Base-by-base conservation (phyloP, 192 early-diverging fungal species). In the Linnemannia exigua region DNA sequence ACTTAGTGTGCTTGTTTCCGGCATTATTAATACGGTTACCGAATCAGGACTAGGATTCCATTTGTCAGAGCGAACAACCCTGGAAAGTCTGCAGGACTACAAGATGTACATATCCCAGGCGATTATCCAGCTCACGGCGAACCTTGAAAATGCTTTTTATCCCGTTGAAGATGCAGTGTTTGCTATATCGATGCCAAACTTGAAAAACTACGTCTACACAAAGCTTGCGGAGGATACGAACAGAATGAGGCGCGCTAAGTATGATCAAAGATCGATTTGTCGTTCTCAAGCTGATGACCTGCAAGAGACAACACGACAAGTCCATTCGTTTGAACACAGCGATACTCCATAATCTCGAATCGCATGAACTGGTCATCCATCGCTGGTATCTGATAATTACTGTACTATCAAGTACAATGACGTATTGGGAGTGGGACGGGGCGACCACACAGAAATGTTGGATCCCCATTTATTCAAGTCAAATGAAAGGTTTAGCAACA, bases 361-460 rank as follows among this genome's bases (percentile, higher is more conserved):
- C 7, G 50, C 50, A 51, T 51, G 50, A 19, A 51, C 50, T 51
- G 50, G 50, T 20, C 17, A 51, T 51, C 20, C 1, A 19, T 4
- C 50, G 1, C 15, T 51, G 50, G 50, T 51, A 51, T 51, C 50
- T 19, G 50, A 51, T 20, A 51, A 51, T 51, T 19, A 19, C 50
- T 46, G 44, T 72, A 72, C 33, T 25, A 72, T 25, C 1, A 72
- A 51, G 71, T 72, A 51, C 31, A 47, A 72, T 44, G 31, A 46
- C 48, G 47, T 72, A n/a, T 72, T 51, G 47, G 70, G 70, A 71
- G 70, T 71, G 70, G 70, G 70, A 44, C 70, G 70, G 25, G 70
- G n/a, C 70, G 20, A 71, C 70, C 46, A 46, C 38, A 48, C 33
- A 46, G 44, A 48, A 47, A 71, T 71, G 70, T 71, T 71, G 38